These are phyloP conservation scores for Rusavskia elegans DNA, from an alignment of 495 filamentous ascomycete genomes.

Conservation along the genomic window DNA sequence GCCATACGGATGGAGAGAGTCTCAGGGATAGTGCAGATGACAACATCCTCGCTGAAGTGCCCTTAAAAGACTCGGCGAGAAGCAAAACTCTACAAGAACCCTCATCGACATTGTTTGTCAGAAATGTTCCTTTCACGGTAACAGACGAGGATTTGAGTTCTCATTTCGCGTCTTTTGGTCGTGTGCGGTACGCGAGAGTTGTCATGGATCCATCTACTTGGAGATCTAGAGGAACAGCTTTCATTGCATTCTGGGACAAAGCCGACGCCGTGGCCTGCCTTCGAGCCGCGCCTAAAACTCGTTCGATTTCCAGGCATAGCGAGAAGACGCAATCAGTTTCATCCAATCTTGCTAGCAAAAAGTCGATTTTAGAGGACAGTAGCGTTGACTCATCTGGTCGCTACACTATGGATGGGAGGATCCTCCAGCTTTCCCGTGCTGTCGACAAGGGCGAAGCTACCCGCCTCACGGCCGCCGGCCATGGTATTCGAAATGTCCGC, in stretches of 20 bases:
- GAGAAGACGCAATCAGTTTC: constrained; percentile 16
- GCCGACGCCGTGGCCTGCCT: constrained; percentile 62
- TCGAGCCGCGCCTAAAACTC: constrained; percentile 46
- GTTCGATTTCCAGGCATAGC: constrained; percentile 19
- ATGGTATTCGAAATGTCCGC: constrained; percentile 43
- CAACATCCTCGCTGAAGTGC: constrained; percentile 16
- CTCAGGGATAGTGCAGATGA: not conserved
- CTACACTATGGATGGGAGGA: constrained; percentile 80
- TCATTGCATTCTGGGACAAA: constrained; percentile 76
- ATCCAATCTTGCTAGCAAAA: constrained; percentile 27
- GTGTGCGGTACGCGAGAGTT: constrained; percentile 70
- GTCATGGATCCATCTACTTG: constrained; percentile 75
- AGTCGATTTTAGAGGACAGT: constrained; percentile 74
- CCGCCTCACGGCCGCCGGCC: constrained; percentile 54
- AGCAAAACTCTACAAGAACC: constrained; percentile 31
- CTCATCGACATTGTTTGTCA: constrained; percentile 70
- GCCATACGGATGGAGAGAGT: too few species aligned
- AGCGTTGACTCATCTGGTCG: constrained; percentile 55
- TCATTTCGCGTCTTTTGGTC: constrained; percentile 74
- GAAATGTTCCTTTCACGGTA: constrained; percentile 80
- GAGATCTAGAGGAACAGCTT: constrained; percentile 78
- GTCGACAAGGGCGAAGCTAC: constrained; percentile 65
- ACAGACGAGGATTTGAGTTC: constrained; percentile 64
- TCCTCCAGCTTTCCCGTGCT: constrained; percentile 69
- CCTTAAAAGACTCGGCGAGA: constrained; percentile 4